A percentile compares a stretch with the other conserved stretches of the same genome.
These are phyloP conservation scores for Quercus suber DNA, from an alignment of 306 rosid species.

Conservation along the genomic window DNA sequence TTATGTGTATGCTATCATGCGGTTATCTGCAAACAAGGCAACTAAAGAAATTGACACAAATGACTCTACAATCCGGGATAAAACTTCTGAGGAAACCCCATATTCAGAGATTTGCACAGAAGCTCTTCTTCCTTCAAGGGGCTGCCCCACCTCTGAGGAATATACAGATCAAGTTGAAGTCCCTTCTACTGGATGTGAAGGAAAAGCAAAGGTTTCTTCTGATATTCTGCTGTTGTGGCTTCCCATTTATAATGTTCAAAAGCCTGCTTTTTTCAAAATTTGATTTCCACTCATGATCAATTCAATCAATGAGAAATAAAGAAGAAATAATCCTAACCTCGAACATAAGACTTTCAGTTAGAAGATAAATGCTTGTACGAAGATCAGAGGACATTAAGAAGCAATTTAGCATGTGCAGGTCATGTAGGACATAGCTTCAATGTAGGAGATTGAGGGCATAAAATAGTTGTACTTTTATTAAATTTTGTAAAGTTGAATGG, in stretches of 20 bases:
- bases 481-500: too few species aligned
- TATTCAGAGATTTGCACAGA: conserved; percentile 16
- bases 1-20: conserved; percentile 35
- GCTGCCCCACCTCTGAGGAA: conserved; percentile 8
- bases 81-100: conserved; percentile 2
- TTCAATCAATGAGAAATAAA: background rate
- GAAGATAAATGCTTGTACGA: too few species aligned
- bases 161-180: conserved; percentile 29
- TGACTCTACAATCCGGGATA: conserved; percentile 4
- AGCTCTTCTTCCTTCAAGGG: conserved; percentile 1
- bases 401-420: too few species aligned
- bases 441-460: background rate
- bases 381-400: too few species aligned
- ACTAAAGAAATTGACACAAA: conserved; percentile 12
- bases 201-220: conserved; percentile 17
- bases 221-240: background rate
- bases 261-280: background rate
- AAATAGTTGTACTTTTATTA: background rate
- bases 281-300: background rate
- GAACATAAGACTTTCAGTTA: too few species aligned
- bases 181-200: conserved; percentile 9
- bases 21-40: conserved; percentile 21
- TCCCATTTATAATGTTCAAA: background rate
- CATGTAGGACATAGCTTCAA: background rate
- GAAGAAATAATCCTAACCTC: too few species aligned